phyloP scores from a whole-genome alignment of 2,329 filamentous ascomycete genomes.

The Epichloe hybrida region DNA sequence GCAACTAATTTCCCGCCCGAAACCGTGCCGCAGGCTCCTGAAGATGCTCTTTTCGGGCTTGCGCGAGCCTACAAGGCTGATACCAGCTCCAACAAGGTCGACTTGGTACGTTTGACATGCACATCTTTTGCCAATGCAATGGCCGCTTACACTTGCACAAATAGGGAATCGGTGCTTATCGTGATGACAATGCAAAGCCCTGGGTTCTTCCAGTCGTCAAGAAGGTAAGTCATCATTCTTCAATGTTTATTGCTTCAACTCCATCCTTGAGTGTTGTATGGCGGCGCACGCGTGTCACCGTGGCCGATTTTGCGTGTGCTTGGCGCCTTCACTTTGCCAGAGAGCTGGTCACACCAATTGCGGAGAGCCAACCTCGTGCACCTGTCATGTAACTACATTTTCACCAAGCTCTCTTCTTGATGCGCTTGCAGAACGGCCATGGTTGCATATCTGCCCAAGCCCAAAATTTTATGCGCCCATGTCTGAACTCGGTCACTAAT shows the following conservation, averaged over 20 bases:
- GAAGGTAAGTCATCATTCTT: conserved; percentile 47
- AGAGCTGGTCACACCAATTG: not conserved
- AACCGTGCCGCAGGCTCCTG: conserved; percentile 75
- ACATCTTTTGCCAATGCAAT: not conserved
- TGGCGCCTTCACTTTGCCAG: not conserved
- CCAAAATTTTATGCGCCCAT: not conserved
- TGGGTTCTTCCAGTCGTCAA: conserved; percentile 95
- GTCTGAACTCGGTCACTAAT: not conserved
- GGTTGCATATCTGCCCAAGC: not conserved
- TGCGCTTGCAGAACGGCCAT: not conserved
- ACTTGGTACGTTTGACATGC: conserved; percentile 50
- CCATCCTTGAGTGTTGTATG: not conserved
- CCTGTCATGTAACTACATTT: not conserved
- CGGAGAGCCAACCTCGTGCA: not conserved
- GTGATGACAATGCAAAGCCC: conserved; percentile 89
- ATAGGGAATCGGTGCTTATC: conserved; percentile 76
- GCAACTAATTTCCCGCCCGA: conserved; percentile 60
- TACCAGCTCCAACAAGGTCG: conserved; percentile 66
- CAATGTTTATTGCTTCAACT: not conserved
- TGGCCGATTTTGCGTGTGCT: not conserved
- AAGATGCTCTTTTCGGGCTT: conserved; percentile 88
- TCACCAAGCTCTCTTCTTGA: not conserved
- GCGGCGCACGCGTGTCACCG: not conserved
- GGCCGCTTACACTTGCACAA: not conserved
- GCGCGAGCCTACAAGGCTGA: conserved; percentile 82